Evolutionary conservation across 2,329 filamentous ascomycete species (phyloP).

Genomic region (Fusarium chlamydosporum): DNA sequence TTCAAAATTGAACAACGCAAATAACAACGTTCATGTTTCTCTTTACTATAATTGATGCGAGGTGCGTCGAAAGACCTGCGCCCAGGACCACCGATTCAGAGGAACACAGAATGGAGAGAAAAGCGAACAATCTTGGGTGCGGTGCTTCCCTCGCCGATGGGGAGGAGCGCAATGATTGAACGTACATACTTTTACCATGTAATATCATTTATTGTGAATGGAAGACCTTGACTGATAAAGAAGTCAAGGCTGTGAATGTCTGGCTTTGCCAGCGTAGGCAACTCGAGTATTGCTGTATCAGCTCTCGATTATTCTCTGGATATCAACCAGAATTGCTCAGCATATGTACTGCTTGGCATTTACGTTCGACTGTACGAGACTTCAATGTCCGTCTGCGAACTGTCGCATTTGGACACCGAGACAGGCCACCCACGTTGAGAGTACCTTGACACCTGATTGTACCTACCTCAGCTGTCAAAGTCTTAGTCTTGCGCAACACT

Average conservation of each 20-base stretch:
- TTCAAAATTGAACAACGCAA: slow-evolving; percentile 64
- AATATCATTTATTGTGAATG: slow-evolving; percentile 12
- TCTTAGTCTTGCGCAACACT: not conserved
- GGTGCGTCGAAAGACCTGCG: slow-evolving; percentile 58
- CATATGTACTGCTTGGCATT: not conserved
- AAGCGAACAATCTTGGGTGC: slow-evolving; percentile 72
- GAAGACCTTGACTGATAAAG: slow-evolving; percentile 5
- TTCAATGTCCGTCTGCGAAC: not conserved
- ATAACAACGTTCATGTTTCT: slow-evolving; percentile 61
- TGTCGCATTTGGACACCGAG: not conserved
- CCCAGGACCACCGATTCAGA: slow-evolving; percentile 65
- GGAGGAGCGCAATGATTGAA: slow-evolving; percentile 73
- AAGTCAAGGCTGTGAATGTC: slow-evolving; percentile 4
- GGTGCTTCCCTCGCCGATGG: slow-evolving; percentile 66
- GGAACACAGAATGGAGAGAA: slow-evolving; percentile 67
- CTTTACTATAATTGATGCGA: slow-evolving; percentile 60
- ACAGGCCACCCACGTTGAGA: too few relatives aligned
- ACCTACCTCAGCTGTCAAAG: not conserved
- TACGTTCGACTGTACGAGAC: not conserved
- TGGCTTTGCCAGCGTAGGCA: not conserved
- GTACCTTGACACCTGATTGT: not conserved
- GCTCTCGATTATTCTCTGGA: not conserved
- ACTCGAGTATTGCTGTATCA: not conserved
- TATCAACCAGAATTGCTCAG: not conserved
- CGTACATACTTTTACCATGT: slow-evolving; percentile 60